Evolutionary conservation across 2,329 filamentous ascomycete genomes (phyloP).

Genomic region (Stylonectria norvegica): DNA sequence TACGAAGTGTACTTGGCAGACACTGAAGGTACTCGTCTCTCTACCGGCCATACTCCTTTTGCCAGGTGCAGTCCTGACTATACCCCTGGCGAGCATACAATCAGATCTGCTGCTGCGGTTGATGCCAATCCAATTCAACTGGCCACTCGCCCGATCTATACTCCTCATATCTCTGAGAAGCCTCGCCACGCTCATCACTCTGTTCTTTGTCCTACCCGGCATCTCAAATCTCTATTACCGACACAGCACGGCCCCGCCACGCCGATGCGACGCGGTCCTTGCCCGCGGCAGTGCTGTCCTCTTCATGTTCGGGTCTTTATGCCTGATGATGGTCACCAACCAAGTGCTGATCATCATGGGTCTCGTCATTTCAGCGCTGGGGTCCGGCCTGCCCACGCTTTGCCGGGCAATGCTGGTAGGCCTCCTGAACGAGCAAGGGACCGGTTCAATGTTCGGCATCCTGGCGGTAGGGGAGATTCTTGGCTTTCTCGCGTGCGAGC

Average conservation of each 20-base stretch:
- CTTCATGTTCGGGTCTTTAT: constrained; percentile 22
- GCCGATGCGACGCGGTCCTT: constrained; percentile 14
- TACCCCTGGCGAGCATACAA: constrained; percentile 21
- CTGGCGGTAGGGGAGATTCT: constrained; percentile 25
- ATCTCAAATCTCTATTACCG: constrained; percentile 11
- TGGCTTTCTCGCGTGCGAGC: constrained; percentile 19
- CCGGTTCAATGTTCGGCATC: constrained; percentile 23
- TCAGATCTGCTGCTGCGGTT: constrained; percentile 22
- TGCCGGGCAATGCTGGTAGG: constrained; percentile 25
- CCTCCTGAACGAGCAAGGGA: constrained; percentile 9
- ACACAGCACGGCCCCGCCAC: neutral
- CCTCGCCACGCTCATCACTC: constrained; percentile 18
- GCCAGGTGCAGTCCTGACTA: constrained; percentile 20
- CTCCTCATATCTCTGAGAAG: constrained; percentile 23
- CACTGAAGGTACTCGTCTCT: constrained; percentile 14
- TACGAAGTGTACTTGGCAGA: constrained; percentile 2
- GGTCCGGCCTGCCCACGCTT: constrained; percentile 24
- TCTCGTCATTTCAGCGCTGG: constrained; percentile 19
- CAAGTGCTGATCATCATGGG: constrained; percentile 20
- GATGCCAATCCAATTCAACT: constrained; percentile 26
- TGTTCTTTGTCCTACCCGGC: constrained; percentile 22
- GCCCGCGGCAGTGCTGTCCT: constrained; percentile 19
- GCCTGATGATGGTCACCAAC: constrained; percentile 19
- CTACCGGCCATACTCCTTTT: constrained; percentile 21
- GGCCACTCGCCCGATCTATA: constrained; percentile 19